Conservation (phyloP, 2,329 filamentous ascomycete genomes). For the Dichotomopilus funicola region DNA sequence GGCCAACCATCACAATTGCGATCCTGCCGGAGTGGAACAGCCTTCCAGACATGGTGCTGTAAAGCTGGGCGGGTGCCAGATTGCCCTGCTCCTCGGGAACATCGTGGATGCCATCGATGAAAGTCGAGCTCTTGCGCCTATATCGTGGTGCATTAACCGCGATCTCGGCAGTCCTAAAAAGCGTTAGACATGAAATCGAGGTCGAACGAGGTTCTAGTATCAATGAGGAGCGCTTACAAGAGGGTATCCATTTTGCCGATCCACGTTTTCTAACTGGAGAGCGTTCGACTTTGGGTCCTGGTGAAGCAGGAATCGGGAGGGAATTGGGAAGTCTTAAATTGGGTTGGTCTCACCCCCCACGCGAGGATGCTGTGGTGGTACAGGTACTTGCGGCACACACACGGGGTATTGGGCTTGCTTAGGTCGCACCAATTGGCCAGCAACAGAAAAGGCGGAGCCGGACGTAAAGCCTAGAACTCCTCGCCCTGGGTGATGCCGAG, state of each 20-base stretch:
- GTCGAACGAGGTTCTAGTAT: not conserved
- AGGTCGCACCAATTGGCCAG: not conserved
- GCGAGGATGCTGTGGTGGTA: not conserved
- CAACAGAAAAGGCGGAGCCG: not conserved
- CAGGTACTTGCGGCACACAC: not conserved
- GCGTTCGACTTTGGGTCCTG: no score
- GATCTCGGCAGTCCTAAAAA: slow-evolving; percentile 73
- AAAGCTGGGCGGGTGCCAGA: slow-evolving; percentile 91
- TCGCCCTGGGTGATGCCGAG: not conserved
- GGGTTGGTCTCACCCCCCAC: slow-evolving; percentile 2
- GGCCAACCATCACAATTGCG: slow-evolving; percentile 92
- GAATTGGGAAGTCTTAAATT: no score
- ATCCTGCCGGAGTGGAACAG: slow-evolving; percentile 97
- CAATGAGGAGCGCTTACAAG: slow-evolving; percentile 42
- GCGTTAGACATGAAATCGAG: no score
- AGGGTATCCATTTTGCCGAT: slow-evolving; percentile 50
- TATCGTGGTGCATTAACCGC: slow-evolving; percentile 86
- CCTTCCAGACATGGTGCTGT: slow-evolving; percentile 94
- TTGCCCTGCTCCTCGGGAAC: slow-evolving; percentile 65
- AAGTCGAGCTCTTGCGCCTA: slow-evolving; percentile 87
- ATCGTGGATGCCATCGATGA: slow-evolving; percentile 96
- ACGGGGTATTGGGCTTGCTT: not conserved
- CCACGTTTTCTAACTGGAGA: not conserved
- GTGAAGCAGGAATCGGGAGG: no score
- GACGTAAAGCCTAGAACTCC: not conserved